A percentile compares a stretch with the other conserved stretches of the same genome.
phyloP scores from a whole-genome alignment of 2,329 filamentous ascomycete species.

The Phyllosticta citriasiana region DNA sequence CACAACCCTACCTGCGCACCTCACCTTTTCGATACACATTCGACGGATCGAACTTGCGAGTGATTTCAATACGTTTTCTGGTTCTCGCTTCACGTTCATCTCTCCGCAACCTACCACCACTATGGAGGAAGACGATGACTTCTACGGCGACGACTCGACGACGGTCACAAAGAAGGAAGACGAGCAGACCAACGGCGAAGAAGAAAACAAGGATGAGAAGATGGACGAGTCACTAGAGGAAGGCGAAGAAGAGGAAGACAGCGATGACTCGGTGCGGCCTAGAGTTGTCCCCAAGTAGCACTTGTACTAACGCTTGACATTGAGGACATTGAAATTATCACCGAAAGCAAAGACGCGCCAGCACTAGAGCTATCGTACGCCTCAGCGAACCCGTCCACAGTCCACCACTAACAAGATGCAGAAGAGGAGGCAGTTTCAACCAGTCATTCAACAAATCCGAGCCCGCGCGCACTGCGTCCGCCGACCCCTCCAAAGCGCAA shows the following conservation, averaged over 20 bases:
- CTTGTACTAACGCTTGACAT: conserved; percentile 15
- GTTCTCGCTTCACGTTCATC: too few relatives aligned
- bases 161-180: conserved; percentile 11
- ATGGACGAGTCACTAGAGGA: conserved; percentile 36
- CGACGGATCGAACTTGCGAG: too few relatives aligned
- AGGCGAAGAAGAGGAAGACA: conserved; percentile 37
- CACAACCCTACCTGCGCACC: background rate
- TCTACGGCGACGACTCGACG: conserved; percentile 30
- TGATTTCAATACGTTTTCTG: too few relatives aligned
- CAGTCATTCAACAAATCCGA: conserved; percentile 26
- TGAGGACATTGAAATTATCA: conserved; percentile 45
- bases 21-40: background rate
- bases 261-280: conserved; percentile 29
- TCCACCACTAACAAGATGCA: conserved; percentile 12
- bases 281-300: background rate
- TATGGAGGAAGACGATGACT: conserved; percentile 45
- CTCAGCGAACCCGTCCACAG: conserved; percentile 8
- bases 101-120: too few relatives aligned
- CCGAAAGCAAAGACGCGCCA: conserved; percentile 34
- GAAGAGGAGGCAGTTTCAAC: conserved; percentile 20
- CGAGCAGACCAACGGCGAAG: conserved; percentile 20
- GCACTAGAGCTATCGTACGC: conserved; percentile 29
- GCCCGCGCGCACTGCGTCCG: conserved; percentile 17
- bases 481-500: conserved; percentile 17
- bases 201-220: conserved; percentile 30